Conservation (phyloP, 2,329 filamentous ascomycete species). For the Chaetomium globosum region DNA sequence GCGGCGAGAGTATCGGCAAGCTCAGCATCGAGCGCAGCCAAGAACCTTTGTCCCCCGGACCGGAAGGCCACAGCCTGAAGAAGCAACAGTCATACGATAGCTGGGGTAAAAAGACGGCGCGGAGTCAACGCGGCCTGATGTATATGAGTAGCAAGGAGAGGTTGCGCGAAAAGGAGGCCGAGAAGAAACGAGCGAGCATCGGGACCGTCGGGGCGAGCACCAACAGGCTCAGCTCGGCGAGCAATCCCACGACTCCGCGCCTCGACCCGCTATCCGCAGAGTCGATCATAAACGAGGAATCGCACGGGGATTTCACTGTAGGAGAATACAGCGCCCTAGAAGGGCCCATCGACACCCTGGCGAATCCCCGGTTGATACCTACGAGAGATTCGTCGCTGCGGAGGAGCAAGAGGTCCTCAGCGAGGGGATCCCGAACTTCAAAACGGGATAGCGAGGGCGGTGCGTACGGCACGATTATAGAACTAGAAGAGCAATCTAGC, state of each 20-base stretch:
- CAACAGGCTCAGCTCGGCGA: constrained; percentile 43
- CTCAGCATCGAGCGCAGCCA: constrained; percentile 62
- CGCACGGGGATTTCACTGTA: constrained; percentile 41
- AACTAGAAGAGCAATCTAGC: constrained; percentile 34
- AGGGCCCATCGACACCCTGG: constrained; percentile 29
- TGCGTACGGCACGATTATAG: constrained; percentile 46
- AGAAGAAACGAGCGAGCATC: constrained; percentile 59
- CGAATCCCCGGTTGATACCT: constrained; percentile 61
- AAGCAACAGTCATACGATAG: constrained; percentile 61
- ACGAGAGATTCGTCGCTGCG: constrained; percentile 68
- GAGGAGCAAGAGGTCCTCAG: constrained; percentile 60
- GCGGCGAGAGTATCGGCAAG: constrained; percentile 65
- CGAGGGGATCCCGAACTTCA: constrained; percentile 51
- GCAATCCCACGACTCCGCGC: constrained; percentile 42
- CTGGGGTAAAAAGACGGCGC: constrained; percentile 61
- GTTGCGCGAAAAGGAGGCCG: constrained; percentile 63
- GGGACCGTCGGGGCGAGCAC: constrained; percentile 46
- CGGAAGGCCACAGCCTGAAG: constrained; percentile 54
- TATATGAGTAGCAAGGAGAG: constrained; percentile 75
- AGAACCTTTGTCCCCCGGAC: constrained; percentile 45
- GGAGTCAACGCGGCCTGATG: constrained; percentile 63
- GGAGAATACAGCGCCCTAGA: constrained; percentile 35
- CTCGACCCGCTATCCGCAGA: constrained; percentile 57
- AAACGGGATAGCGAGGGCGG: constrained; percentile 51
- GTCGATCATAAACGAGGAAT: constrained; percentile 60